These are phyloP conservation scores for Mortierella antarctica DNA, from an alignment of 192 early-diverging fungal species.

Conservation along the genomic window DNA sequence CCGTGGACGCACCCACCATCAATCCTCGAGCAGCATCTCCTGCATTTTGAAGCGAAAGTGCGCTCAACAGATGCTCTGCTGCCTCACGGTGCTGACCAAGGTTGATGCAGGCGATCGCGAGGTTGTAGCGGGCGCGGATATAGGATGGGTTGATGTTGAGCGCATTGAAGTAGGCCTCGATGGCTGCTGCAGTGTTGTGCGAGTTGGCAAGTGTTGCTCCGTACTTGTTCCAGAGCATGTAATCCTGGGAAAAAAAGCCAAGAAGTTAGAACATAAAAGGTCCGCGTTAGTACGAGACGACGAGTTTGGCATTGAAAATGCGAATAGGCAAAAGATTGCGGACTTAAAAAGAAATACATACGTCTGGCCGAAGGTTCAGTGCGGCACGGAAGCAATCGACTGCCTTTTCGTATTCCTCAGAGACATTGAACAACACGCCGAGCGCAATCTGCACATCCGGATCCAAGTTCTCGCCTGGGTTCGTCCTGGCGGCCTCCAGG, in stretches of 20 bases:
- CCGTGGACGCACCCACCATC: conserved; percentile 47
- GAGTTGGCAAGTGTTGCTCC: conserved; percentile 97
- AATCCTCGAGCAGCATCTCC: conserved; percentile 56
- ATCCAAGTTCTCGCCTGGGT: conserved; percentile 78
- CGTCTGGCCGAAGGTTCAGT: conserved; percentile 81
- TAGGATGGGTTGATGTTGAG: conserved; percentile 95
- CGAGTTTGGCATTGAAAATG: background rate
- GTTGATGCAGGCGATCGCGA: conserved; percentile 93
- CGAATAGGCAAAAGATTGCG: background rate
- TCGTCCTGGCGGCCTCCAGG: conserved; percentile 79
- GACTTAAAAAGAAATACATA: conserved; percentile 34
- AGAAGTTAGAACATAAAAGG: background rate
- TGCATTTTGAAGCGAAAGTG: conserved; percentile 82
- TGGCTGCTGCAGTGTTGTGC: conserved; percentile 76
- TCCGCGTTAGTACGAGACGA: no score
- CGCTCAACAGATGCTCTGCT: conserved; percentile 91
- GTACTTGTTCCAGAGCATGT: conserved; percentile 96
- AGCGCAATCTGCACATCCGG: conserved; percentile 93
- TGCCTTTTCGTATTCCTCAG: conserved; percentile 94
- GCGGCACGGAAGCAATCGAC: conserved; percentile 97
- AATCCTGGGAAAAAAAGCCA: conserved; percentile 70
- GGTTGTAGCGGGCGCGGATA: conserved; percentile 96
- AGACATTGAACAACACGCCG: conserved; percentile 95
- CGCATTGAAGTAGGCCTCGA: conserved; percentile 94
- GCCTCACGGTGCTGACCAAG: conserved; percentile 89